Conservation (phyloP, 768 basidiomycete genomes). For the Lyophyllum decastes region DNA sequence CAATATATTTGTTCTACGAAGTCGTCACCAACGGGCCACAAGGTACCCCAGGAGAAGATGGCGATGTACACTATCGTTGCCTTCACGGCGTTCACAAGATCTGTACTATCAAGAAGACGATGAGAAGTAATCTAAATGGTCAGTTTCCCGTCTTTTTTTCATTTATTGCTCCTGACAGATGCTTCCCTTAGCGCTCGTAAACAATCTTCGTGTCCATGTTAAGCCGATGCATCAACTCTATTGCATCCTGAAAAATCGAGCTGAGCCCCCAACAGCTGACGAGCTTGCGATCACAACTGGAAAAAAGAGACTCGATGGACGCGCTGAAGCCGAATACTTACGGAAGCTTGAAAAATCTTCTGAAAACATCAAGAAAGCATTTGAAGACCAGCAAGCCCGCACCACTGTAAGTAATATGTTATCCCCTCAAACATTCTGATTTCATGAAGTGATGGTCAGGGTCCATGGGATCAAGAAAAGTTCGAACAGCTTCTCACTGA, state of each 20-base stretch:
- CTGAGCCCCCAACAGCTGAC: neutral
- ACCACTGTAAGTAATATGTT: neutral
- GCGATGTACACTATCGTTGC: neutral
- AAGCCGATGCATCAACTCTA: neutral
- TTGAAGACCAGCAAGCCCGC: neutral
- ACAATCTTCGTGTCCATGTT: too few relatives aligned
- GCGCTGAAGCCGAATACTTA: neutral
- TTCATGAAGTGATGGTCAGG: neutral
- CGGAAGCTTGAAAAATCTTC: constrained; percentile 1
- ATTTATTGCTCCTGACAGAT: too few relatives aligned
- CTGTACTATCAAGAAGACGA: neutral
- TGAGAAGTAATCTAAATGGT: neutral
- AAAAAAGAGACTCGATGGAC: neutral
- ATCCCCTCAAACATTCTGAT: neutral
- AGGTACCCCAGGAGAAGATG: neutral
- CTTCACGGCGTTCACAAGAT: neutral
- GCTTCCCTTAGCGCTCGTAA: too few relatives aligned
- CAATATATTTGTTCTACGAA: neutral
- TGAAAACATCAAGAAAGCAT: neutral
- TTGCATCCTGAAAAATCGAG: neutral
- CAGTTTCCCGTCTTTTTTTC: too few relatives aligned
- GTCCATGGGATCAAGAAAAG: constrained; percentile 1
- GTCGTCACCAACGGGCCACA: neutral
- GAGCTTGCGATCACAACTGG: neutral
- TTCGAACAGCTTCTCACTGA: constrained; percentile 4